Conservation (phyloP, 257 asterid species). For the Lycium barbarum region DNA sequence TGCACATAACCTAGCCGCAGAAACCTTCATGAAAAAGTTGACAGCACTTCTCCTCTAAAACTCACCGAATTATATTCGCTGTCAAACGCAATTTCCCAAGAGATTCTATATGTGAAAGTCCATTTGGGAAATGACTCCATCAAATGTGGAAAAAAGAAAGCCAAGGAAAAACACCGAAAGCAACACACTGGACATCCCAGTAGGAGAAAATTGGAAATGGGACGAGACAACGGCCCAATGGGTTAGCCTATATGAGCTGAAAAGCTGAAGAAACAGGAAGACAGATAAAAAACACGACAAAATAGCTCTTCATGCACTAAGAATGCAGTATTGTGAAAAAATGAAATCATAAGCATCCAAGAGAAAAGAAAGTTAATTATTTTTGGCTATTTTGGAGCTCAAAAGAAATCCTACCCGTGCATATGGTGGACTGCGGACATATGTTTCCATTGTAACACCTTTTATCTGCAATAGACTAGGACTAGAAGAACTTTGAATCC, state of each 20-base stretch:
- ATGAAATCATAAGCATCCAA: background rate
- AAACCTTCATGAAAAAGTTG: background rate
- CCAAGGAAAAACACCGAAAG: background rate
- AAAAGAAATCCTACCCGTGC: background rate
- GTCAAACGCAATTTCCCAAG: background rate
- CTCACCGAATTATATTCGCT: background rate
- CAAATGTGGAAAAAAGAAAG: background rate
- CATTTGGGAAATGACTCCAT: slow-evolving; percentile 18
- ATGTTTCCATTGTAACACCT: background rate
- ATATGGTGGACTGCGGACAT: background rate
- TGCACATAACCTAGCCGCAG: background rate
- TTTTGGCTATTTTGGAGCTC: background rate
- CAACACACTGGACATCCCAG: background rate
- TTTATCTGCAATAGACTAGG: background rate
- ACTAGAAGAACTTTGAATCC: background rate
- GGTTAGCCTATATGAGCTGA: background rate
- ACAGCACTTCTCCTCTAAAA: background rate
- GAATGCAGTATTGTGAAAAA: background rate
- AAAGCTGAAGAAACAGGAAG: background rate
- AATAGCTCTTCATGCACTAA: background rate
- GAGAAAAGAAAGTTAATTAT: background rate
- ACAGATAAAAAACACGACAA: background rate
- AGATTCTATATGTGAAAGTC: background rate
- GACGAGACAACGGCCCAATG: background rate
- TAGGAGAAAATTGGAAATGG: background rate